Evolutionary conservation across 768 basidiomycete species (phyloP).

Genomic region (Candolleomyces aberdarensis): DNA sequence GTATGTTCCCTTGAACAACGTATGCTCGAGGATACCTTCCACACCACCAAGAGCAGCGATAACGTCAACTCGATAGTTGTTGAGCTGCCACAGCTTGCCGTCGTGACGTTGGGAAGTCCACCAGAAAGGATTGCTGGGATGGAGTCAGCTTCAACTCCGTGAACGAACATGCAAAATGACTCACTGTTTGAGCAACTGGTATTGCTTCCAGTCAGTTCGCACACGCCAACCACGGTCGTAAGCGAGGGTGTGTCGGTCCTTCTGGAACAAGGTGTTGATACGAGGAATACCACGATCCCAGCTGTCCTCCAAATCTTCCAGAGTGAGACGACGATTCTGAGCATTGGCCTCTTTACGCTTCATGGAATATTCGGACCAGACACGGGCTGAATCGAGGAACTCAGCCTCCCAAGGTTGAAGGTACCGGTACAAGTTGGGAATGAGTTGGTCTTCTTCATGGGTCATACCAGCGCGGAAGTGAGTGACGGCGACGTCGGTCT

Average conservation of each 20-base stretch:
- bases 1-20: conserved; percentile 95
- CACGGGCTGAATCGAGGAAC: conserved; percentile 96
- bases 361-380: conserved; percentile 99
- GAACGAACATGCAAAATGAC: conserved; percentile 17
- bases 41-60: conserved; percentile 98
- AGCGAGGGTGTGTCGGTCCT: conserved; percentile 93
- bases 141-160: conserved; percentile 5
- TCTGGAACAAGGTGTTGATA: conserved; percentile 99
- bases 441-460: conserved; percentile 91
- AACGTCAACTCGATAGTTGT: conserved; percentile 98
- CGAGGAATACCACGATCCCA: conserved; percentile 99
- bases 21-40: conserved; percentile 95
- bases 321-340: conserved; percentile 91
- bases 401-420: conserved; percentile 97
- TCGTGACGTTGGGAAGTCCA: conserved; percentile 99
- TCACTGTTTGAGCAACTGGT: conserved; percentile 87
- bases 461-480: conserved; percentile 99
- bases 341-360: conserved; percentile 99
- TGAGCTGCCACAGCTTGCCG: conserved; percentile 94
- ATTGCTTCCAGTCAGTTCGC: conserved; percentile 97
- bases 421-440: conserved; percentile 96
- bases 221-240: conserved; percentile 99
- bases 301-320: conserved; percentile 97
- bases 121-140: conserved; percentile 89
- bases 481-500: conserved; percentile 95